These are phyloP conservation scores for Apiospora kogelbergensis DNA, from an alignment of 2,329 filamentous ascomycete species.

Conservation along the genomic window DNA sequence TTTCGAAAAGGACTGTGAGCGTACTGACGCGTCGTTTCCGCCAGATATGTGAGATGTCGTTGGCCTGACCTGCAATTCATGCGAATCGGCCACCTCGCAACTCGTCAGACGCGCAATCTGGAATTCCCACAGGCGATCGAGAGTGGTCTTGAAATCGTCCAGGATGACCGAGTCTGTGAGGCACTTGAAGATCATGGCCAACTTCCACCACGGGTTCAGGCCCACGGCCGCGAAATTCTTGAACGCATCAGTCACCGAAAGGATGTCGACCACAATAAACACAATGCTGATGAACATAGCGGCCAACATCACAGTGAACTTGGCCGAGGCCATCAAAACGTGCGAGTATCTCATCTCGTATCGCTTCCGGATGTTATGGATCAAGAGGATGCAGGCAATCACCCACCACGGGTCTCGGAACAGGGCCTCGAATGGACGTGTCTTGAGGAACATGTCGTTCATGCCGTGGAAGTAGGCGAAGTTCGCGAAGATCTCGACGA, in stretches of 20 bases:
- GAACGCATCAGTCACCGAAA: slow-evolving; percentile 55
- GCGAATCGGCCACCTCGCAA: slow-evolving; percentile 52
- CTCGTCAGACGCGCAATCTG: slow-evolving; percentile 6
- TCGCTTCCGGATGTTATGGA: slow-evolving; percentile 62
- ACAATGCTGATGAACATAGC: slow-evolving; percentile 61
- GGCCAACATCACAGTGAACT: slow-evolving; percentile 61
- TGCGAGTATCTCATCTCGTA: slow-evolving; percentile 60
- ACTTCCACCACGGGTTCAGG: slow-evolving; percentile 66
- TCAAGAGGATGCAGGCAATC: slow-evolving; percentile 57
- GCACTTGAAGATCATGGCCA: slow-evolving; percentile 66
- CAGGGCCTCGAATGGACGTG: slow-evolving; percentile 59
- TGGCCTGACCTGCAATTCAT: background rate
- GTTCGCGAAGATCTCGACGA: slow-evolving; percentile 64
- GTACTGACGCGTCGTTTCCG: background rate
- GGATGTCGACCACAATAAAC: slow-evolving; percentile 62
- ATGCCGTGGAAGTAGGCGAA: slow-evolving; percentile 63
- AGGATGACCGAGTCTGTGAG: slow-evolving; percentile 66
- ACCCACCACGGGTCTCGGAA: slow-evolving; percentile 70
- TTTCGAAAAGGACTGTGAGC: background rate
- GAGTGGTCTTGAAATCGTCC: slow-evolving; percentile 65
- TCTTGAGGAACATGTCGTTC: slow-evolving; percentile 51
- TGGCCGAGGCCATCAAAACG: slow-evolving; percentile 59
- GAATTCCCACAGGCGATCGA: slow-evolving; percentile 31
- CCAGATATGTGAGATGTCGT: background rate
- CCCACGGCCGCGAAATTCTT: slow-evolving; percentile 33